Percentiles rank a stretch among this genome's conserved stretches.
Evolutionary conservation across 2,329 filamentous ascomycete species (phyloP).

Genomic region (Epichloe sp.): DNA sequence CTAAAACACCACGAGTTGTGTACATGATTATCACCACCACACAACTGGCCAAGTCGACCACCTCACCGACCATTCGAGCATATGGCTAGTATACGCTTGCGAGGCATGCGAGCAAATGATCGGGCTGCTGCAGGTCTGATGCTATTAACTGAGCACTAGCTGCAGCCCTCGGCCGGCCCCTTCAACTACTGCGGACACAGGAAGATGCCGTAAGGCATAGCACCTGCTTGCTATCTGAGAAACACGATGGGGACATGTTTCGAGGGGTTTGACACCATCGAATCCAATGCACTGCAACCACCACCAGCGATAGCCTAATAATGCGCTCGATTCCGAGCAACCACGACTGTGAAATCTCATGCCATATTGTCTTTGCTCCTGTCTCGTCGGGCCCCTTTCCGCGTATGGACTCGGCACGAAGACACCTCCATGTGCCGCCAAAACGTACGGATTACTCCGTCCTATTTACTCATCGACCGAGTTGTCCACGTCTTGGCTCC

Average conservation of each 20-base stretch:
- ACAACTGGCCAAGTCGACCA: no score
- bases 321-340: not conserved
- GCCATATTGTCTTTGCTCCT: not conserved
- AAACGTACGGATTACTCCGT: no score
- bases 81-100: not conserved
- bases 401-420: not conserved
- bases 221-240: not conserved
- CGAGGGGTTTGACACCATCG: not conserved
- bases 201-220: not conserved
- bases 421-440: no score
- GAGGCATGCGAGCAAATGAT: not conserved
- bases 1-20: not conserved
- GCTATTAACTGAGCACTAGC: not conserved
- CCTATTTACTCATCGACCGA: not conserved
- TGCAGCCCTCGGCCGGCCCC: not conserved
- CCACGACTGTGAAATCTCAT: not conserved
- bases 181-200: not conserved
- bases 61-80: no score
- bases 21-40: not conserved
- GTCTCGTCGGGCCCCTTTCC: not conserved
- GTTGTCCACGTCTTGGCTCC: no score
- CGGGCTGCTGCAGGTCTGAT: not conserved
- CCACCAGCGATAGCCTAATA: not conserved
- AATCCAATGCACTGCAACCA: not conserved
- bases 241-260: not conserved